These are phyloP conservation scores for Leishmania lainsoni DNA, from an alignment of 208 protist genomes.

Conservation along the genomic window DNA sequence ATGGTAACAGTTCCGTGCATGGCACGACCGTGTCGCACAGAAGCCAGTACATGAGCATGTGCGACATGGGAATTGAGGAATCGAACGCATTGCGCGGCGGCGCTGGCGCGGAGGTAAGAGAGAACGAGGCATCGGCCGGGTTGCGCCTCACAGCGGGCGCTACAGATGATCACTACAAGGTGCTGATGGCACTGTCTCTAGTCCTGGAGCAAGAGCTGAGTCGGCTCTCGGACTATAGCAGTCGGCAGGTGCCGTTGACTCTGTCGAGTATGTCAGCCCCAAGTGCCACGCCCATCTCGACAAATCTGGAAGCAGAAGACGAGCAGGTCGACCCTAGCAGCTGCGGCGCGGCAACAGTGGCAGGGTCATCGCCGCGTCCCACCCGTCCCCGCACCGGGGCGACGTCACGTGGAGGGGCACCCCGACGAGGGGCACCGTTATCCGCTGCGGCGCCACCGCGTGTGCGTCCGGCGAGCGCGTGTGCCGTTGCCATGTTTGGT, in stretches of 20 bases:
- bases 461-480: constrained; percentile 2
- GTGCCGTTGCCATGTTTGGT: constrained; percentile 11
- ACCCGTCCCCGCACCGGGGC: not conserved
- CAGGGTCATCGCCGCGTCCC: not conserved
- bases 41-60: not conserved
- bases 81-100: not conserved
- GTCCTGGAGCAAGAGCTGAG: constrained; percentile 29
- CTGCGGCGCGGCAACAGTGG: not conserved
- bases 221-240: constrained; percentile 7
- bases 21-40: not conserved
- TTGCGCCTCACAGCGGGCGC: constrained; percentile 12
- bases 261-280: not conserved
- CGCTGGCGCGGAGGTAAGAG: not conserved
- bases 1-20: not conserved
- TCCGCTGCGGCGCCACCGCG: not conserved
- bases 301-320: not conserved
- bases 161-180: constrained; percentile 23
- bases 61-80: constrained; percentile 3
- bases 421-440: not conserved
- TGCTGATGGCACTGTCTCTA: constrained; percentile 26
- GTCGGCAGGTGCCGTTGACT: not conserved
- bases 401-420: not conserved
- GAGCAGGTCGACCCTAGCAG: constrained; percentile 3
- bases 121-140: not conserved
- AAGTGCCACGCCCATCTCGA: not conserved